Conservation (phyloP, 2,329 filamentous ascomycete species). For the Phoma herbarum region DNA sequence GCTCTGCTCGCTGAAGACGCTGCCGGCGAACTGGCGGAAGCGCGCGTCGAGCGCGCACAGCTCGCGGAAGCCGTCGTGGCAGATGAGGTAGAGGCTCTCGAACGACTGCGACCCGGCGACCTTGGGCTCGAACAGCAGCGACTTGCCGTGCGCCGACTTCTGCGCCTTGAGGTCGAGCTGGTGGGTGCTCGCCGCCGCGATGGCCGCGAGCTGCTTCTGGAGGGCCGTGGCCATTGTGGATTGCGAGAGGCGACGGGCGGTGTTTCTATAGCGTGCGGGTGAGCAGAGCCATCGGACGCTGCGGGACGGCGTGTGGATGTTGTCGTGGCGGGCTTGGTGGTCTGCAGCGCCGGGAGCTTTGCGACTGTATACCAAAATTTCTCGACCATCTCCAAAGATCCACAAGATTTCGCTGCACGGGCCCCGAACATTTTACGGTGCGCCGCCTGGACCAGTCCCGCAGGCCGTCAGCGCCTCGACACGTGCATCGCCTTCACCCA, state of each 20-base stretch:
- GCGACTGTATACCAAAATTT: constrained; percentile 29
- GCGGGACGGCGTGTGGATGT: constrained; percentile 23
- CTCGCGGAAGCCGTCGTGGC: constrained; percentile 88
- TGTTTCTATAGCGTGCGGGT: background rate
- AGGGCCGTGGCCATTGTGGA: constrained; percentile 77
- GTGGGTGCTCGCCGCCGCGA: constrained; percentile 88
- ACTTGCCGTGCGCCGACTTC: constrained; percentile 90
- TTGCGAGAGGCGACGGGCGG: no score
- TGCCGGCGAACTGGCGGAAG: constrained; percentile 77
- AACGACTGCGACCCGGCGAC: constrained; percentile 89
- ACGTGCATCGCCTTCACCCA: background rate
- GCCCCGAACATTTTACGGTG: constrained; percentile 12
- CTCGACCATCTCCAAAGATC: constrained; percentile 6
- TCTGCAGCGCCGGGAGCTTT: constrained; percentile 15
- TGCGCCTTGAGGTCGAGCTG: constrained; percentile 93
- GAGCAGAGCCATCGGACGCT: constrained; percentile 38
- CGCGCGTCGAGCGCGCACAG: constrained; percentile 85
- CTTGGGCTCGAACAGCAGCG: constrained; percentile 88
- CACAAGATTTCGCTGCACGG: constrained; percentile 11
- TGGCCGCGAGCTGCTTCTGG: constrained; percentile 90
- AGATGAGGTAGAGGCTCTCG: constrained; percentile 86
- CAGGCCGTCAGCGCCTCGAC: background rate
- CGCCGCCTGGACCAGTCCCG: constrained; percentile 4
- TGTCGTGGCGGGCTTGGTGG: constrained; percentile 29
- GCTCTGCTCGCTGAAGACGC: constrained; percentile 93